These are phyloP conservation scores for Trichoderma reesei DNA, from an alignment of 495 filamentous ascomycete species.

Conservation along the genomic window DNA sequence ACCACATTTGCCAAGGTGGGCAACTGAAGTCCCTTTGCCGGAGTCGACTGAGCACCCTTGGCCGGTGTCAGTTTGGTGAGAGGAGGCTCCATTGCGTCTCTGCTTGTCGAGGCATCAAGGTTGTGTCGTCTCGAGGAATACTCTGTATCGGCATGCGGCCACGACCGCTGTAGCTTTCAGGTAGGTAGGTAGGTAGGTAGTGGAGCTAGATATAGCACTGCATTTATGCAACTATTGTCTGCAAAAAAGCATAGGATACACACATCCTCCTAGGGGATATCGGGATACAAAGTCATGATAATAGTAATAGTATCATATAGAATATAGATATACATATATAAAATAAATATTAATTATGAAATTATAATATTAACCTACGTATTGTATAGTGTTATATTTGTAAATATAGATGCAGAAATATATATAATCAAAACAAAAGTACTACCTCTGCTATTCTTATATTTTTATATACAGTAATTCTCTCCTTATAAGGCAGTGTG, in stretches of 20 bases:
- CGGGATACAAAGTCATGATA: too few species aligned
- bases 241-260: too few species aligned
- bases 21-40: not conserved
- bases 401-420: not conserved
- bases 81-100: not conserved
- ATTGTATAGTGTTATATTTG: not conserved
- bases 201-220: not conserved
- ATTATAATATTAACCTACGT: too few species aligned
- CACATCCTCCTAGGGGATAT: too few species aligned
- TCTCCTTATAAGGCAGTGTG: too few species aligned
- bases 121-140: not conserved
- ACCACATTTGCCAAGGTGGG: not conserved
- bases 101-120: not conserved
- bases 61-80: not conserved
- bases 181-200: not conserved
- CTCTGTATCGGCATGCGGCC: too few species aligned
- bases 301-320: not conserved
- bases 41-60: not conserved
- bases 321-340: not conserved
- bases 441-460: too few species aligned
- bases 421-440: too few species aligned
- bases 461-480: too few species aligned
- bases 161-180: not conserved
- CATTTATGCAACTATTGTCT: not conserved
- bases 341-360: not conserved